These are phyloP conservation scores for Russula brevipes DNA, from an alignment of 768 basidiomycete genomes.

Conservation along the genomic window DNA sequence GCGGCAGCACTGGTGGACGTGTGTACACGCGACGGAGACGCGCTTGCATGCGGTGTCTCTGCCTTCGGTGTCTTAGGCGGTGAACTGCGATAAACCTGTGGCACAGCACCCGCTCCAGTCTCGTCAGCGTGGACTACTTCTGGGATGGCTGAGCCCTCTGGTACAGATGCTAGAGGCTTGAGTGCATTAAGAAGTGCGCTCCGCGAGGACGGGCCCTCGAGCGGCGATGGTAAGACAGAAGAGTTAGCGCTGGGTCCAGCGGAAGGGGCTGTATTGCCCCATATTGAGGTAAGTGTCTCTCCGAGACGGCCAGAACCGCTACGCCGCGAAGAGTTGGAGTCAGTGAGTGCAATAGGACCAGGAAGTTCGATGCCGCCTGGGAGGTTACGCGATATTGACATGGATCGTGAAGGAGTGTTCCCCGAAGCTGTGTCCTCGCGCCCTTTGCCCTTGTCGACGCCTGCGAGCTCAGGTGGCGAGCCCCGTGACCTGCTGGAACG, in stretches of 20 bases:
- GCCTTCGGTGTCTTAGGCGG: conserved; percentile 23
- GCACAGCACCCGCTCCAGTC: background rate
- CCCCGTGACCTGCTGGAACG: conserved; percentile 24
- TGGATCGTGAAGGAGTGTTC: conserved; percentile 3
- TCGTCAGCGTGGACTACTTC: conserved; percentile 11
- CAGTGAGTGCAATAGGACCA: conserved; percentile 31
- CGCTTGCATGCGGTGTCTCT: conserved; percentile 21
- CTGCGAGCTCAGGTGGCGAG: conserved; percentile 24
- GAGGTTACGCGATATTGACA: conserved; percentile 22
- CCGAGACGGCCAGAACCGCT: conserved; percentile 38
- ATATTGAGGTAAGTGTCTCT: conserved; percentile 43
- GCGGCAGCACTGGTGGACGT: conserved; percentile 2
- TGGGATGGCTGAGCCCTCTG: conserved; percentile 22
- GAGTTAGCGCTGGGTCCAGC: conserved; percentile 17
- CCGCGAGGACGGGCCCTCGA: conserved; percentile 29
- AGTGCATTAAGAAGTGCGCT: conserved; percentile 29
- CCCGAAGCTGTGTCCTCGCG: conserved; percentile 25
- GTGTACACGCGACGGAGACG: conserved; percentile 9
- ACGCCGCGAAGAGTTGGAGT: conserved; percentile 34
- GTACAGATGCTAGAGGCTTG: conserved; percentile 23
- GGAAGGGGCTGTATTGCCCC: conserved; percentile 36
- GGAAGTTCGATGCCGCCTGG: conserved; percentile 33
- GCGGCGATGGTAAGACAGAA: conserved; percentile 27
- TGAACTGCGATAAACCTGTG: conserved; percentile 13
- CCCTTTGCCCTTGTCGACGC: conserved; percentile 29